A percentile compares a stretch with the other conserved stretches of the same genome.
phyloP scores from a whole-genome alignment of 2,329 filamentous ascomycete genomes.

The Pyrenophora tritici-repentis region DNA sequence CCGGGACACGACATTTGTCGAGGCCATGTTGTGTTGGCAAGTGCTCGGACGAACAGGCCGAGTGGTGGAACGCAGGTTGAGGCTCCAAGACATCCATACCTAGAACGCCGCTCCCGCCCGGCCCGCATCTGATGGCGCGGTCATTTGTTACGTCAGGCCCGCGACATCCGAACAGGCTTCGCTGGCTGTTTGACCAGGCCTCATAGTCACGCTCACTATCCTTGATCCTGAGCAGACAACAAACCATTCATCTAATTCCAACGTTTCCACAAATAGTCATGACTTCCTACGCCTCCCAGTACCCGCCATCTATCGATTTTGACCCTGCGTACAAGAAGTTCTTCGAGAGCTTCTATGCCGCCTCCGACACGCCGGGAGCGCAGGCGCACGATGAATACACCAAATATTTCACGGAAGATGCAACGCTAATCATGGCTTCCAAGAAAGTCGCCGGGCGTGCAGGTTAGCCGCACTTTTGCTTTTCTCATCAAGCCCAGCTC shows the following conservation, averaged over 20 bases:
- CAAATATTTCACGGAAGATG: constrained; percentile 55
- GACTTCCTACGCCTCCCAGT: constrained; percentile 43
- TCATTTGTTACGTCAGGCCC: constrained; percentile 10
- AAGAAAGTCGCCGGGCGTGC: constrained; percentile 53
- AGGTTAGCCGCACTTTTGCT: constrained; percentile 41
- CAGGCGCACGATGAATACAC: constrained; percentile 57
- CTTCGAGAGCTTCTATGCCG: constrained; percentile 55
- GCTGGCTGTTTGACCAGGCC: constrained; percentile 7
- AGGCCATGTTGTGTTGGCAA: neutral
- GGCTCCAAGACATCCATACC: neutral
- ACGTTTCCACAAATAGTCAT: constrained; percentile 15
- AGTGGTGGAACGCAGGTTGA: neutral
- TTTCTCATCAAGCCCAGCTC: neutral
- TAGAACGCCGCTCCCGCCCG: constrained; percentile 13
- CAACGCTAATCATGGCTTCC: constrained; percentile 58
- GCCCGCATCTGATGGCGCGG: constrained; percentile 4
- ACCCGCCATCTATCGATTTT: constrained; percentile 43
- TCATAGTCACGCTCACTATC: neutral
- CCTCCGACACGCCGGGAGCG: constrained; percentile 54
- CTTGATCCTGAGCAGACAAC: neutral
- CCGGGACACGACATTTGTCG: neutral
- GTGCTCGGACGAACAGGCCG: neutral
- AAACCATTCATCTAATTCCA: neutral
- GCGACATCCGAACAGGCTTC: constrained; percentile 3
- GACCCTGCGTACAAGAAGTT: constrained; percentile 50